Conservation (phyloP, 495 filamentous ascomycete genomes). For the Hypoxylon fragiforme region DNA sequence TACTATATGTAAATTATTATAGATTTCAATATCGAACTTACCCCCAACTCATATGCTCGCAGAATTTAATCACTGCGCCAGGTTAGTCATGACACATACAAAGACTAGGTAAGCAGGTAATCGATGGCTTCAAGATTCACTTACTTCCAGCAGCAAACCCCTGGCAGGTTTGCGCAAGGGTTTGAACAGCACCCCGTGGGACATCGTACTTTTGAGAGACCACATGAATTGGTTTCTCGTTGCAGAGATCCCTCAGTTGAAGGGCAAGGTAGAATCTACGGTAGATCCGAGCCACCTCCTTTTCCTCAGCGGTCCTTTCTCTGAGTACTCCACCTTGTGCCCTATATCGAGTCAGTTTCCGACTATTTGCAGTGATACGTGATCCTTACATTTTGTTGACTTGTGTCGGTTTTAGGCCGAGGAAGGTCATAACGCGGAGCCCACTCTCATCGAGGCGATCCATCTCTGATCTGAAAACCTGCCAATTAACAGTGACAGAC, state of each 20-base stretch:
- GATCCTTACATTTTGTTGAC: slow-evolving; percentile 70
- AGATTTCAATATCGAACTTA: slow-evolving; percentile 6
- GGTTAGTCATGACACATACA: slow-evolving; percentile 23
- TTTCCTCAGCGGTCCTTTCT: slow-evolving; percentile 63
- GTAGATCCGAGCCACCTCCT: slow-evolving; percentile 65
- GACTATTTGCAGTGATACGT: neutral
- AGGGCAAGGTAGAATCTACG: slow-evolving; percentile 79
- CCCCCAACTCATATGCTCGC: slow-evolving; percentile 67
- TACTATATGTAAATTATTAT: neutral
- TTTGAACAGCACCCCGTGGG: slow-evolving; percentile 72
- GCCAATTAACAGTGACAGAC: slow-evolving; percentile 67
- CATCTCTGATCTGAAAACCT: slow-evolving; percentile 69
- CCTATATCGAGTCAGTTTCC: slow-evolving; percentile 52
- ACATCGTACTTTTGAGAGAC: slow-evolving; percentile 72
- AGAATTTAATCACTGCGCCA: slow-evolving; percentile 67
- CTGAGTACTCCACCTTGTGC: slow-evolving; percentile 69
- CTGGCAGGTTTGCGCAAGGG: slow-evolving; percentile 71
- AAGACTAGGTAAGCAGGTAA: neutral
- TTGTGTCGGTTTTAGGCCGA: slow-evolving; percentile 69
- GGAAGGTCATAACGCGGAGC: slow-evolving; percentile 66
- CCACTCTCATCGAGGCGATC: slow-evolving; percentile 72
- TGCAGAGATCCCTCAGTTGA: slow-evolving; percentile 80
- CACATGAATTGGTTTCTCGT: slow-evolving; percentile 70
- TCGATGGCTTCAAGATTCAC: slow-evolving; percentile 8
- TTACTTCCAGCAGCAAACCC: slow-evolving; percentile 73